Percentiles rank a stretch among this genome's conserved stretches.
Evolutionary conservation across 2,329 filamentous ascomycete species (phyloP).

Genomic region (Aspergillus sp.): DNA sequence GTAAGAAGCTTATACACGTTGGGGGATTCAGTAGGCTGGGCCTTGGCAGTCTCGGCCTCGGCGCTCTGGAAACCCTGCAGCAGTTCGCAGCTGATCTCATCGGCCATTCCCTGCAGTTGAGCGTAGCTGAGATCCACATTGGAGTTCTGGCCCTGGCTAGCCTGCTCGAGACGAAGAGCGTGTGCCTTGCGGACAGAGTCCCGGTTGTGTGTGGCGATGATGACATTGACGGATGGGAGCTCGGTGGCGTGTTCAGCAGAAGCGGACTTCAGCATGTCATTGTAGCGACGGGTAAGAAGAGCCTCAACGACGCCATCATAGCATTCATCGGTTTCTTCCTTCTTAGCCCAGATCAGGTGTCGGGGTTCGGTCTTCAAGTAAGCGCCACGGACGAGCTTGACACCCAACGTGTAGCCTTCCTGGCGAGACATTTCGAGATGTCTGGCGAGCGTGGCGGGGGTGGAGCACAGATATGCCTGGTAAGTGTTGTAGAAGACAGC

Average conservation of each 20-base stretch:
- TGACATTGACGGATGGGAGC: constrained; percentile 49
- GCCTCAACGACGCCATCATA: constrained; percentile 60
- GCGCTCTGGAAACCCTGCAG: constrained; percentile 44
- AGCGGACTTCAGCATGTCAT: constrained; percentile 50
- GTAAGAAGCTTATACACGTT: constrained; percentile 60
- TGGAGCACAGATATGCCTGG: constrained; percentile 54
- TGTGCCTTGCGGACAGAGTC: constrained; percentile 55
- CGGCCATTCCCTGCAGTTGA: constrained; percentile 93
- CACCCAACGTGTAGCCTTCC: constrained; percentile 52
- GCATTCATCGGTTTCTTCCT: constrained; percentile 49
- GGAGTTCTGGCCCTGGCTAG: constrained; percentile 43
- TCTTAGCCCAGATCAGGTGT: constrained; percentile 47
- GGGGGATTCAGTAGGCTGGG: constrained; percentile 36
- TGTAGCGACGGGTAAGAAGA: constrained; percentile 61
- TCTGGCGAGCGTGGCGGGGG: constrained; percentile 44
- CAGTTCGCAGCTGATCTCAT: constrained; percentile 72
- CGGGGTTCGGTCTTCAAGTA: constrained; percentile 53
- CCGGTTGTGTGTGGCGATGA: constrained; percentile 62
- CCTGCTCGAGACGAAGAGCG: constrained; percentile 45
- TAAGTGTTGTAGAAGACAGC: constrained; percentile 57
- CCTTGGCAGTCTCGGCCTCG: constrained; percentile 15
- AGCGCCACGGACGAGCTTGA: constrained; percentile 56
- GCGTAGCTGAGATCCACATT: constrained; percentile 61
- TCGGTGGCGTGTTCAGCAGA: constrained; percentile 36
- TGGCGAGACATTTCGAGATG: constrained; percentile 48